Evolutionary conservation across 768 basidiomycete genomes (phyloP), one percentile per base, ranked within the genome.

Genomic region (Macrolepiota albuminosa): DNA sequence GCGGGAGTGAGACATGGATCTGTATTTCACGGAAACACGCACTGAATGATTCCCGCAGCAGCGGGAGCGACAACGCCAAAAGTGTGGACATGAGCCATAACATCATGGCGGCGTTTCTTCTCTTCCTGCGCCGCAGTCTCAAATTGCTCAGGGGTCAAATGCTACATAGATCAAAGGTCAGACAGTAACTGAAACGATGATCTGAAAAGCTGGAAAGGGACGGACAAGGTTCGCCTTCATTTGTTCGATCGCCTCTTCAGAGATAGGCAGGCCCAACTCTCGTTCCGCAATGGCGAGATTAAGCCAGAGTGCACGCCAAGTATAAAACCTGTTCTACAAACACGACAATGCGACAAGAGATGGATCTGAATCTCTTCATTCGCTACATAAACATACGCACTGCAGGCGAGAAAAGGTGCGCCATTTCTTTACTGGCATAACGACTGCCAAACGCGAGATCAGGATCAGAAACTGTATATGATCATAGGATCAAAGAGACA

Each of bases 351-450:
- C 29, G 36, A 21, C 54, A n/a, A 51, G 40, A 24, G 21, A 48
- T 16, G 31, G 29, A 51, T 2, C 39, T 18, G 33, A n/a, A 57
- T 42, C 29, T 16, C 26, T 29, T 37, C 40, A 55, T 21, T 11
- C 39, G 18, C 46, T 57, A 46, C 58, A 55, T n/a, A 39, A 24
- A 56, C 14, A 66, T 37, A 78, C 87, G 61, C 68, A 95, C 96
- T 54, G 88, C 86, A 40, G 90, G 84, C n/a, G 96, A 98, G 79
- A 98, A 99, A 48, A 99, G 82, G 73, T 93, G 82, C 10, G 94
- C 88, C 96, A 98, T 98, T 76, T 98, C 95, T 73, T 95, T 95
- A 80, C 93, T 96, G 21, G 97, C 97, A 91, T 98, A 99, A 53
- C 96, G 95, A 70, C 95, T 98, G 67, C 34, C 59, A 56, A 47